Evolutionary conservation across 2,329 filamentous ascomycete species (phyloP).

Genomic region (Fusarium avenaceum): DNA sequence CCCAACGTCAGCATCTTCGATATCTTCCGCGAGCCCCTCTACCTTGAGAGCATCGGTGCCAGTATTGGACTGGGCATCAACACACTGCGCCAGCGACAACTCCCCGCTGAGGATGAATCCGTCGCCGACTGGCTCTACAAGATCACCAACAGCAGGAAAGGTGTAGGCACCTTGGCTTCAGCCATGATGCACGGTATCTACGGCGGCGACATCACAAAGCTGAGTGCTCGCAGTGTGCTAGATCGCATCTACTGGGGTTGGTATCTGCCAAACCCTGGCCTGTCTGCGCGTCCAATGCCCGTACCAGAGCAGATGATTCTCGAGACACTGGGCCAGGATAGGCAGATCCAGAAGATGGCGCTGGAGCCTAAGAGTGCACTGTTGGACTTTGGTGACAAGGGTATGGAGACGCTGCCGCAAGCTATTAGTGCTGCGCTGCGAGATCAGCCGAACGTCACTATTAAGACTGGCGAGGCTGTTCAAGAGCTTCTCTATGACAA

Average conservation of each 20-base stretch:
- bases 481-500: slow-evolving; percentile 59
- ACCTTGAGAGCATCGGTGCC: slow-evolving; percentile 50
- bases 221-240: slow-evolving; percentile 77
- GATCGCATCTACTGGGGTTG: slow-evolving; percentile 52
- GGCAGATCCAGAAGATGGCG: slow-evolving; percentile 51
- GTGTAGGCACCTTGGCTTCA: slow-evolving; percentile 81
- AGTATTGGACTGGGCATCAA: slow-evolving; percentile 47
- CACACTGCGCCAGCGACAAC: slow-evolving; percentile 32
- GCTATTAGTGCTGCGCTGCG: slow-evolving; percentile 66
- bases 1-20: slow-evolving; percentile 47
- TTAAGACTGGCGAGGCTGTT: slow-evolving; percentile 66
- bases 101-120: slow-evolving; percentile 52
- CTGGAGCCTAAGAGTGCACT: slow-evolving; percentile 51
- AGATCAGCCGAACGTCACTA: slow-evolving; percentile 69
- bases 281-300: slow-evolving; percentile 61
- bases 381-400: slow-evolving; percentile 61
- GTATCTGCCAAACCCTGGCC: slow-evolving; percentile 46
- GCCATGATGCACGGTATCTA: slow-evolving; percentile 89
- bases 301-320: slow-evolving; percentile 50
- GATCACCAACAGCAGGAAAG: slow-evolving; percentile 48
- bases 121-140: slow-evolving; percentile 55
- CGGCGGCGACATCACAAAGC: slow-evolving; percentile 85
- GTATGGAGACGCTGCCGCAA: slow-evolving; percentile 73
- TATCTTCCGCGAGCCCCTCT: slow-evolving; percentile 52
- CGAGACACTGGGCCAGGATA: slow-evolving; percentile 48